Conservation (phyloP, 2,329 filamentous ascomycete genomes). For the Thelonectria blattea region DNA sequence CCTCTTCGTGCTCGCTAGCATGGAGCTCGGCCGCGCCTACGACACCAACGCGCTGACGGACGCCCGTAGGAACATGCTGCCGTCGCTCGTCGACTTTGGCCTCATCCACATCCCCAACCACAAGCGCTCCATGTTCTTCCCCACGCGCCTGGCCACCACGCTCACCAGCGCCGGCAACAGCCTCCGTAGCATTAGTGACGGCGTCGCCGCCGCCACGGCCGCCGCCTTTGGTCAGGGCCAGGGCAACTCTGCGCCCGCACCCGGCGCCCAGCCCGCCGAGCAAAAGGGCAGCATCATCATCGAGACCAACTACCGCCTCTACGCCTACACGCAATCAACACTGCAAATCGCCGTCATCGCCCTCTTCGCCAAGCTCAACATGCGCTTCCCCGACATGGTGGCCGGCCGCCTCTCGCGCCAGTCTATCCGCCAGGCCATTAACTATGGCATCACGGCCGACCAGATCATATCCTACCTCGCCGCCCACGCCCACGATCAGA, state of each 20-base stretch:
- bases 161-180: slow-evolving; percentile 83
- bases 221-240: slow-evolving; percentile 48
- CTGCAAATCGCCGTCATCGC: slow-evolving; percentile 93
- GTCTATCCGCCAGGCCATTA: slow-evolving; percentile 86
- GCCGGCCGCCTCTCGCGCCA: slow-evolving; percentile 88
- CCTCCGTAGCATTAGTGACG: slow-evolving; percentile 72
- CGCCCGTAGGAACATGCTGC: slow-evolving; percentile 86
- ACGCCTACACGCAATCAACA: slow-evolving; percentile 93
- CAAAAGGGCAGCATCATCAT: slow-evolving; percentile 87
- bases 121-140: slow-evolving; percentile 74
- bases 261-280: slow-evolving; percentile 39
- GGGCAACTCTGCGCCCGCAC: slow-evolving; percentile 35
- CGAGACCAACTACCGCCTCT: slow-evolving; percentile 97
- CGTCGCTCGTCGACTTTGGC: slow-evolving; percentile 88
- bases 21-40: slow-evolving; percentile 91
- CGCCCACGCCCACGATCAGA: slow-evolving; percentile 92
- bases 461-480: slow-evolving; percentile 95
- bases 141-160: slow-evolving; percentile 91
- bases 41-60: slow-evolving; percentile 82
- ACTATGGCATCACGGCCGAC: slow-evolving; percentile 89
- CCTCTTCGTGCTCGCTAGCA: slow-evolving; percentile 90
- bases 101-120: slow-evolving; percentile 77
- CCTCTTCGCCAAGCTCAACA: slow-evolving; percentile 85
- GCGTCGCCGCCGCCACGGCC: slow-evolving; percentile 70
- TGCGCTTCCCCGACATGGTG: slow-evolving; percentile 93